These are phyloP conservation scores for Calamus simplicifolius DNA, from an alignment of 176 grass and related monocot genomes.

Conservation along the genomic window DNA sequence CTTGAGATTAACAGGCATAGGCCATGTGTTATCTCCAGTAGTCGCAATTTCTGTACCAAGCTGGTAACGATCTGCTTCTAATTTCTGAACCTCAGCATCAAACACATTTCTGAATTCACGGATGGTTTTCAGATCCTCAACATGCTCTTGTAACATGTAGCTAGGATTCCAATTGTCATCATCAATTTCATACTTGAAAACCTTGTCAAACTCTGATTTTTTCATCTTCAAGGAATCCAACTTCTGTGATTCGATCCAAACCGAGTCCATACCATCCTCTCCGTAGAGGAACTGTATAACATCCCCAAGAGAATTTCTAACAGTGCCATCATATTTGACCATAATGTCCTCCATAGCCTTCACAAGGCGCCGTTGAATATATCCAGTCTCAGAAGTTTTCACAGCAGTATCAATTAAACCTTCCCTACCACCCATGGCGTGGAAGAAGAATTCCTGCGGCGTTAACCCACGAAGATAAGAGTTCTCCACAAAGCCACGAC, in stretches of 20 bases:
- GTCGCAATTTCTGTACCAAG: constrained; percentile 85
- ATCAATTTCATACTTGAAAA: constrained; percentile 83
- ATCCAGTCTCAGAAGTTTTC: constrained; percentile 83
- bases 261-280: constrained; percentile 98
- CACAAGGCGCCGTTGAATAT: constrained; percentile 86
- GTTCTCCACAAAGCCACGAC: constrained; percentile 97
- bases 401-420: constrained; percentile 89
- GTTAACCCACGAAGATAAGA: constrained; percentile 94
- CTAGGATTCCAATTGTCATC: constrained; percentile 84
- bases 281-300: constrained; percentile 97
- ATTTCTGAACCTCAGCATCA: constrained; percentile 90
- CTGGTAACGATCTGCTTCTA: constrained; percentile 82
- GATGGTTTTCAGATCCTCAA: constrained; percentile 94
- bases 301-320: constrained; percentile 89
- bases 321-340: constrained; percentile 97
- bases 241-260: constrained; percentile 93
- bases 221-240: constrained; percentile 96
- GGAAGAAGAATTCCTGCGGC: constrained; percentile 90
- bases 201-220: constrained; percentile 60
- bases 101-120: constrained; percentile 93
- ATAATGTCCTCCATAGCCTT: constrained; percentile 99
- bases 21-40: constrained; percentile 76
- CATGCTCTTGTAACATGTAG: constrained; percentile 92
- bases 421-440: constrained; percentile 83
- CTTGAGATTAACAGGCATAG: constrained; percentile 95